These are phyloP conservation scores for Amaranthus tricolor DNA, from an alignment of 179 eudicot species.

Conservation along the genomic window DNA sequence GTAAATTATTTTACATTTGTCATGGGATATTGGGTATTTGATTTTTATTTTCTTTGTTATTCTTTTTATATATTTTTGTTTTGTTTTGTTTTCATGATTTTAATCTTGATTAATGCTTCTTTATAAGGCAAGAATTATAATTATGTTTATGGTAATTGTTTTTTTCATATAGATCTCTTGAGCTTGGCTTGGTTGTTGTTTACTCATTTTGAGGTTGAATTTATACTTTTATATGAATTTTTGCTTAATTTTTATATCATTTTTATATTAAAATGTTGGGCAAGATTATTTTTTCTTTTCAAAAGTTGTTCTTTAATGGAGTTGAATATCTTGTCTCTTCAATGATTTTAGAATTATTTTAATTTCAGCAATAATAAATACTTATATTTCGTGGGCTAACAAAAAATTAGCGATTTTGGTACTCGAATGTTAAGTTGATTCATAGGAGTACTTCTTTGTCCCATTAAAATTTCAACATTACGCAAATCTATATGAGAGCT, in stretches of 20 bases:
- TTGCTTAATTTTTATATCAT: background rate
- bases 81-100: background rate
- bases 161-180: no score
- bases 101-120: background rate
- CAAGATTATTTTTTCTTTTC: background rate
- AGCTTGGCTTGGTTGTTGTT: no score
- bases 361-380: no score
- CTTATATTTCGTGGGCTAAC: no score
- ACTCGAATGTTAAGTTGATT: no score
- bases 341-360: no score
- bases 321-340: background rate
- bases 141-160: background rate
- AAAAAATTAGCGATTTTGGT: no score
- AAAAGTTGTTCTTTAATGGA: background rate
- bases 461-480: no score
- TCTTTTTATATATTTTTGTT: background rate
- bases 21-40: no score
- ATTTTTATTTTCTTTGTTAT: background rate
- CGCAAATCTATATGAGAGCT: no score
- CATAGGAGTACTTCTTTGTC: no score
- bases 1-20: no score
- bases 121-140: slow-evolving; percentile 6
- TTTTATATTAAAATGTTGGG: background rate
- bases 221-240: background rate
- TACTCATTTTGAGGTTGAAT: background rate